Base-by-base conservation (phyloP, 441 rosid species). In the Pelargonium citronellum region DNA sequence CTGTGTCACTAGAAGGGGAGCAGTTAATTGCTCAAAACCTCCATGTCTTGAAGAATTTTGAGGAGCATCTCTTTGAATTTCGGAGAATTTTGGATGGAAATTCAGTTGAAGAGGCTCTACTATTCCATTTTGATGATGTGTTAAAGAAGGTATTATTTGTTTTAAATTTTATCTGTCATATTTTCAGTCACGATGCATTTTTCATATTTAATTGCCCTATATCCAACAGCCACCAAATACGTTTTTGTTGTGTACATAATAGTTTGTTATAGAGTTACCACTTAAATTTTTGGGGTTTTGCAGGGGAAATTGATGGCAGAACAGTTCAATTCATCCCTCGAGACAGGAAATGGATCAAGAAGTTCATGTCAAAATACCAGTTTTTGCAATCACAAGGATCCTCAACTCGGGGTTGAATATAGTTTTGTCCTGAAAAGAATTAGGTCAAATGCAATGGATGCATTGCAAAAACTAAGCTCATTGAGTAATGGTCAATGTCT, bases 21-120 rank as follows among this genome's bases (percentile, higher is more conserved):
- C 79, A 73, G 64, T 70, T 87, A 79, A 81, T 87, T 24, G 53
- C 67, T 71, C 71, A 75, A 72, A 95, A 92, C 75, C 85, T 92
- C 49, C 80, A 84, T 77, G 85, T 85, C 39, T 79, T 95, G 43
- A 78, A 73, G 74, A 85, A 88, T 67, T 83, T 89, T 78, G 95
- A 85, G 76, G 76, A 84, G 72, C 81, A 83, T 67, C 81, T 91
- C 60, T 67, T 67, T 37, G 75, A 77, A 64, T 82, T 86, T 68
- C 60, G 70, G 22, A 76, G 78, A 73, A 83, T 78, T 73, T 74
- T 60, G 51, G 87, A 74, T 75, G 80, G 75, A 87, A 83, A 81
- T 71, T 84, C 82, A 30, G 83, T 85, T 20, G 69, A 74, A 64
- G 80, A 77, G 67, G 74, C 81, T 17, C 82, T 92, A 58, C 85